Base-by-base conservation (phyloP, 345 rosid species). In the Boechera stricta region DNA sequence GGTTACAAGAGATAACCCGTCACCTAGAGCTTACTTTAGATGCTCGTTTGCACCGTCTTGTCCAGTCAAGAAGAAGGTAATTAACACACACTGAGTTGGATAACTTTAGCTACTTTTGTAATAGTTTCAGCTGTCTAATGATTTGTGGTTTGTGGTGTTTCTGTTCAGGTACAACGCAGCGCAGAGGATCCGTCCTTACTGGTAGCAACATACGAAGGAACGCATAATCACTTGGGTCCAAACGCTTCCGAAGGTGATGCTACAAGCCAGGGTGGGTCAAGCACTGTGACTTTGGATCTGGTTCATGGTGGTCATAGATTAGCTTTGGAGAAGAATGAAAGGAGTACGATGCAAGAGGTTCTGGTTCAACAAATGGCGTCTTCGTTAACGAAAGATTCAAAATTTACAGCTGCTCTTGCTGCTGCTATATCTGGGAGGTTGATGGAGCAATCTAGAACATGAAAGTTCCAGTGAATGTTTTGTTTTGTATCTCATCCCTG, bases 1-100 rank as follows among this genome's bases (percentile, higher is more conserved):
- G 80, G 99, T 95, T 18, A 95, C 99, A n/a, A 88, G 93, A 81
- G 97, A 95, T 60, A 95, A 95, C 79, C 96, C 99, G 5, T 95
- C 90, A 7, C 99, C 99, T 12, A 87, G 99, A 69, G 99, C 99
- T 74, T 95, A 95, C 84, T 95, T 84, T 75, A 88, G 84, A 76
- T 92, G 99, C 79, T 95, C 98, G 4, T 87, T 82, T 58, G 98
- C 99, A 24, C 99, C 98, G 11, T 66, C 73, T 61, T 95, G 99
- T 79, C 94, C 96, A 1, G 99, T 90, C 2, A 95, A 92, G 69
- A 95, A 89, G 87, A 95, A 89, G 96, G 99, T 95, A 77, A 71
- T 0, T 18, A 5, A 31, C 10, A 48, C n/a, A 7, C 45, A 16
- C 39, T 5, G 57, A 70, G 32, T 54, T 42, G 54, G 8, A 62